Evolutionary conservation across 2,329 filamentous ascomycete species (phyloP).

Genomic region (Madurella fahalii): DNA sequence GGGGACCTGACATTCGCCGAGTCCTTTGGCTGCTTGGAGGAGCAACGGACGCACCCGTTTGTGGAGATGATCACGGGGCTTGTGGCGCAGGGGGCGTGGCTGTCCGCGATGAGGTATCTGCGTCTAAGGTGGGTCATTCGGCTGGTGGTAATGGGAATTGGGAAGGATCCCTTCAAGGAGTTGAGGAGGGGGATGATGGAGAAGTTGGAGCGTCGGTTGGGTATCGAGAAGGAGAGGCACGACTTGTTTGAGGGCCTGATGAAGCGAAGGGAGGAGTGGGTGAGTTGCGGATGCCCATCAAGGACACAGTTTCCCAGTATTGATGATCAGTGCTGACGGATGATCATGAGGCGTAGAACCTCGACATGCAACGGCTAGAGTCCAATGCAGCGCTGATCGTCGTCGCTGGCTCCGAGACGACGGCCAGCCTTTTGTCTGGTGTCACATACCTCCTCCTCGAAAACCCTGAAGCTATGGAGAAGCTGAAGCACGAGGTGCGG

Average conservation of each 20-base stretch:
- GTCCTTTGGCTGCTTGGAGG: constrained; percentile 23
- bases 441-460: constrained; percentile 30
- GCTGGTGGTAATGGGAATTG: not conserved
- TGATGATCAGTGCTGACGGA: not conserved
- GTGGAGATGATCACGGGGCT: constrained; percentile 11
- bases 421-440: constrained; percentile 19
- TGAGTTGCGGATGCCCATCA: not conserved
- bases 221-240: constrained; percentile 4
- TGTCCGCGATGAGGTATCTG: not conserved
- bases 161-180: not conserved
- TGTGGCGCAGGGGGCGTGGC: not conserved
- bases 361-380: not conserved
- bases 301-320: not conserved
- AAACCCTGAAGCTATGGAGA: constrained; percentile 30
- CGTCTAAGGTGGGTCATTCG: not conserved
- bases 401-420: constrained; percentile 24
- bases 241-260: constrained; percentile 14
- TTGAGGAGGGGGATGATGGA: not conserved
- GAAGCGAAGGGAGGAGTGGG: constrained; percentile 7
- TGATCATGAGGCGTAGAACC: not conserved
- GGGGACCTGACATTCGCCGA: constrained; percentile 26
- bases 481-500: constrained; percentile 32
- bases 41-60: constrained; percentile 17
- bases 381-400: constrained; percentile 15
- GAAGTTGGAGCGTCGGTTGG: constrained; percentile 4